These are phyloP conservation scores for Mucor velutinosus DNA, from an alignment of 371 early-diverging fungal species.

Conservation along the genomic window DNA sequence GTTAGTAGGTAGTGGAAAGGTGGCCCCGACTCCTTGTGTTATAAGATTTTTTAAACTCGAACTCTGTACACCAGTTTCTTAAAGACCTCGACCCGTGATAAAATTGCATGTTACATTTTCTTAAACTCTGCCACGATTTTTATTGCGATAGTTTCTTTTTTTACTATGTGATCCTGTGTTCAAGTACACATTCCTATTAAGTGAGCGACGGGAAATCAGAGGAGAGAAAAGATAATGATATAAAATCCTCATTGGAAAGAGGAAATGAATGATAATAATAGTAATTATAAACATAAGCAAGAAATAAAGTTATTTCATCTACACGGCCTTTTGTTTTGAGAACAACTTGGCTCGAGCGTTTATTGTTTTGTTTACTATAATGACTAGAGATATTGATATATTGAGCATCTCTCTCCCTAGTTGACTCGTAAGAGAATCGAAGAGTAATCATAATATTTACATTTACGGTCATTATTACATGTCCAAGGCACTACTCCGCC, in stretches of 20 bases:
- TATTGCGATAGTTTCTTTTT: conserved; percentile 19
- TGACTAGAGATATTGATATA: conserved; percentile 8
- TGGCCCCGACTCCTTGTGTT: conserved; percentile 23
- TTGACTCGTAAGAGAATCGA: neutral
- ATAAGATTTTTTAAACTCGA: conserved; percentile 8
- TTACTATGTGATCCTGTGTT: conserved; percentile 17
- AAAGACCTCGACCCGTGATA: conserved; percentile 24
- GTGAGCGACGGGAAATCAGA: conserved; percentile 1
- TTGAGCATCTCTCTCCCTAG: neutral
- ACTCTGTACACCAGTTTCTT: conserved; percentile 19
- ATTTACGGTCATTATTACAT: neutral
- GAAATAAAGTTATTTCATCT: conserved; percentile 1
- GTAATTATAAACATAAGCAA: neutral
- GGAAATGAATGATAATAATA: conserved; percentile 4
- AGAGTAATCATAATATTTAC: neutral
- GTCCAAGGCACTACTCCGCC: neutral
- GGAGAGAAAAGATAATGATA: neutral
- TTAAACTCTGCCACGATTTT: conserved; percentile 20
- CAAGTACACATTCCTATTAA: conserved; percentile 3
- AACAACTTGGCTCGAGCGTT: conserved; percentile 23
- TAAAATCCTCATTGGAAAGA: neutral
- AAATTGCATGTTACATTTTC: conserved; percentile 23
- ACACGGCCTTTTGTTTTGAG: neutral
- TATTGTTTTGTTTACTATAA: conserved; percentile 20
- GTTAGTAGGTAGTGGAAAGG: neutral